Percentiles rank a stretch among this genome's conserved stretches.
These are phyloP conservation scores for Fabrea salina DNA, from an alignment of 169 alveolate genomes.

Conservation along the genomic window DNA sequence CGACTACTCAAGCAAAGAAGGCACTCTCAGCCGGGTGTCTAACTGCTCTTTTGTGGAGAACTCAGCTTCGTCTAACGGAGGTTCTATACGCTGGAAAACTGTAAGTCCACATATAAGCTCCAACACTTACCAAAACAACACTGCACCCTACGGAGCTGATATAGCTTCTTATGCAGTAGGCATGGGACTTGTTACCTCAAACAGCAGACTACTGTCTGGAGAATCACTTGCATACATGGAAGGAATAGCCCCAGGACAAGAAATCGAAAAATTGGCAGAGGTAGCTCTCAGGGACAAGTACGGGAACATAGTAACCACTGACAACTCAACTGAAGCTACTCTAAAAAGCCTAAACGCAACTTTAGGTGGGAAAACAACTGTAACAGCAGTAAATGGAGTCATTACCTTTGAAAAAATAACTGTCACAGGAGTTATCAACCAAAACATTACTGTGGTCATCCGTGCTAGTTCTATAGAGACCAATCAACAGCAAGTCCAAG, in stretches of 20 bases:
- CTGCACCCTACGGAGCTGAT: background rate
- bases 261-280: background rate
- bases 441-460: background rate
- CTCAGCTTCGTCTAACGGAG: conserved; percentile 12
- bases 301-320: background rate
- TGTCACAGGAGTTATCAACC: background rate
- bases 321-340: background rate
- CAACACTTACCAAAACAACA: background rate
- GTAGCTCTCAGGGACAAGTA: background rate
- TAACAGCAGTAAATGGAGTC: conserved; percentile 12
- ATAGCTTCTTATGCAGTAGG: conserved; percentile 17
- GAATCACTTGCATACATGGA: background rate
- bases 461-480: background rate
- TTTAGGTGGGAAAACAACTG: background rate
- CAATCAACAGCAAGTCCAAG: background rate
- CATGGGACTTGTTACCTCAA: background rate
- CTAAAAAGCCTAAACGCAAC: background rate
- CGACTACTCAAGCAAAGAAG: background rate
- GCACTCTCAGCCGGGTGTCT: no score
- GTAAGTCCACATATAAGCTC: background rate
- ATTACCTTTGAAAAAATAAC: background rate
- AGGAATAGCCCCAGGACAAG: background rate
- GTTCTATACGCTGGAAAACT: conserved; percentile 20
- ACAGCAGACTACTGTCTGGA: background rate
- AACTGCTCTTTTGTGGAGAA: background rate